Evolutionary conservation across 345 rosid species (phyloP).

Genomic region (Camelina neglecta): DNA sequence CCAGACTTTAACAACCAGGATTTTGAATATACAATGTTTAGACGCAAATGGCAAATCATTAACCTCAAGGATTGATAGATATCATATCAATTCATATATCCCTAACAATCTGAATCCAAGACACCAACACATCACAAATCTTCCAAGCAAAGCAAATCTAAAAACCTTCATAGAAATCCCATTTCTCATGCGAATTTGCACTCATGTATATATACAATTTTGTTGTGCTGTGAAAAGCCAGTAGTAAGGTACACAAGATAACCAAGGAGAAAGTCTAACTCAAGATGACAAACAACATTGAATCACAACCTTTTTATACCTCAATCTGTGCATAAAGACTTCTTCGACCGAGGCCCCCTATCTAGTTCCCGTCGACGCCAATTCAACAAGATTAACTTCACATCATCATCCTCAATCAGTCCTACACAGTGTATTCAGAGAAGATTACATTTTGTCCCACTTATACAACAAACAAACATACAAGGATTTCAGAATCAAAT

Average conservation of each 20-base stretch:
- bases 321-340: slow-evolving; percentile 20
- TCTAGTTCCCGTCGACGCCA: slow-evolving; percentile 19
- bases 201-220: not conserved
- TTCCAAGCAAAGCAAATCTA: slow-evolving; percentile 16
- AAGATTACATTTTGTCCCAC: not conserved
- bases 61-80: not conserved
- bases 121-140: slow-evolving; percentile 8
- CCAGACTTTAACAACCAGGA: slow-evolving; percentile 5
- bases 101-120: not conserved
- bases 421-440: slow-evolving; percentile 28
- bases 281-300: slow-evolving; percentile 14
- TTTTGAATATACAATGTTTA: not conserved
- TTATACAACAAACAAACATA: not conserved
- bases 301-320: slow-evolving; percentile 19
- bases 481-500: not conserved
- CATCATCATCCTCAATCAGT: slow-evolving; percentile 25
- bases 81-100: not conserved
- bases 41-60: not conserved
- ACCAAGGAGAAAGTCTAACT: not conserved
- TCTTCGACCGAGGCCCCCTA: slow-evolving; percentile 6
- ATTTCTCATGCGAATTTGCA: not conserved
- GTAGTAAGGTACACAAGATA: slow-evolving; percentile 2
- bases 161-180: not conserved
- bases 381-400: slow-evolving; percentile 35
- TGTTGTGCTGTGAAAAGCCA: not conserved